Percentiles rank a stretch among this genome's conserved stretches.
phyloP scores from a whole-genome alignment of 495 filamentous ascomycete species.

The Melanomma pulvis-pyrius region DNA sequence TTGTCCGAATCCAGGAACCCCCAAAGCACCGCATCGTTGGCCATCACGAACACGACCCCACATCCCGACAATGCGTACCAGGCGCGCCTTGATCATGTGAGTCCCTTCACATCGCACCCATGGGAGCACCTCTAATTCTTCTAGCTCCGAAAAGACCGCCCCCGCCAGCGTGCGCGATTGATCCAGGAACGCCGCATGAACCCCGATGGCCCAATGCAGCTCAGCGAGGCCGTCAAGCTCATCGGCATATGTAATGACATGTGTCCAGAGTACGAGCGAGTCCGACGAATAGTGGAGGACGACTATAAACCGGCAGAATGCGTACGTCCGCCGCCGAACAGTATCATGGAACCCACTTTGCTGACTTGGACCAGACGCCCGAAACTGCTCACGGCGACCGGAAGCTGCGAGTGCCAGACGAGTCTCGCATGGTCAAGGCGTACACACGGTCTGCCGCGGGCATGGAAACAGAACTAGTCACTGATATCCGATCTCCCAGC shows the following conservation, averaged over 20 bases:
- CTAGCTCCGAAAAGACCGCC: conserved; percentile 67
- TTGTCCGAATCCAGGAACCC: background rate
- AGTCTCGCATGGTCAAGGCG: conserved; percentile 77
- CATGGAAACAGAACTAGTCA: conserved; percentile 85
- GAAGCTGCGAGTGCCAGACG: conserved; percentile 46
- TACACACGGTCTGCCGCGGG: conserved; percentile 90
- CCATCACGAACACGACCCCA: background rate
- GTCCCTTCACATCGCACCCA: background rate
- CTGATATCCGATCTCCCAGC: conserved; percentile 81
- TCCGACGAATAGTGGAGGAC: conserved; percentile 71
- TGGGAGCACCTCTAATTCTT: background rate
- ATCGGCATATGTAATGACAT: conserved; percentile 88
- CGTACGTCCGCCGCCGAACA: conserved; percentile 31
- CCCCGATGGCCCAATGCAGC: conserved; percentile 76
- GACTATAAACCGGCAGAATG: conserved; percentile 58
- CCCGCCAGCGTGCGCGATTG: conserved; percentile 66
- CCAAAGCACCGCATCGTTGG: background rate
- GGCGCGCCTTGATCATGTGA: background rate
- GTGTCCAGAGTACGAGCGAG: conserved; percentile 89
- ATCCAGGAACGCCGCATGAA: conserved; percentile 80
- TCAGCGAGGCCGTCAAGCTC: conserved; percentile 83
- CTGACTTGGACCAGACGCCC: conserved; percentile 33
- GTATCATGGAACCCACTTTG: conserved; percentile 35
- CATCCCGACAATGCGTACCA: background rate
- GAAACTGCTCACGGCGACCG: conserved; percentile 4